Base-by-base conservation (phyloP, 2,329 filamentous ascomycete genomes). In the Penicillium sp. region DNA sequence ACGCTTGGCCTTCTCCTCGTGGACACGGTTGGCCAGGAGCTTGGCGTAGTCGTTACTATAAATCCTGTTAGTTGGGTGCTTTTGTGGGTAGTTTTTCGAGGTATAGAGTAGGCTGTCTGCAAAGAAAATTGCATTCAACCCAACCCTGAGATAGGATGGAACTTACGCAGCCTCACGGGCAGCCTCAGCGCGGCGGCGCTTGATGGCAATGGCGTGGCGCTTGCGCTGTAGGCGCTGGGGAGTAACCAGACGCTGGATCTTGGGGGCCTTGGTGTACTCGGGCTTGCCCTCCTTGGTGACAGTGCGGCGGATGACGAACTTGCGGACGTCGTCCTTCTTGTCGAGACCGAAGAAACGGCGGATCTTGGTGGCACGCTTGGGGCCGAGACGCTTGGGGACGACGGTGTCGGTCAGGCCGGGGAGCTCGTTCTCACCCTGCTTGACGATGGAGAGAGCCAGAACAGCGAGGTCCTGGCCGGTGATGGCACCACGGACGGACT, bases 271-370 rank as follows among this genome's bases (percentile, higher is more conserved):
- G 89, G 93, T 97, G 89, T 97, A 97, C 73, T 92, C 82, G 83
- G 91, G 89, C 84, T 94, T 95, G 83, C 92, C 93, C 86, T 97
- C 94, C 77, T 88, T 90, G 84, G 92, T 87, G 75, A 99, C 88
- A 81, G 97, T 94, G 80, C 94, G 94, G 79, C 94, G 94, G 76
- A 99, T 97, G 81, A 99, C 94, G 84, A 96, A 99, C 86, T 97
- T 97, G 86, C 94, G 93, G 82, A 97, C 93, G 90, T 99, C 94
- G 86, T 99, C 94, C 89, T 97, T 92, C 92, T 97, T 97, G 90
- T 89, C 93, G 87, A 99, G 90, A 84, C 91, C 88, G 85, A 97
- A 99, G 90, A 99, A 99, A 79, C 88, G 89, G 82, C 93, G 91
- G 84, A 99, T 97, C 92, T 97, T 99, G 84, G 92, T 96, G 77